Base-by-base conservation (phyloP, 2,329 filamentous ascomycete species). In the Penicillium vulpinum region DNA sequence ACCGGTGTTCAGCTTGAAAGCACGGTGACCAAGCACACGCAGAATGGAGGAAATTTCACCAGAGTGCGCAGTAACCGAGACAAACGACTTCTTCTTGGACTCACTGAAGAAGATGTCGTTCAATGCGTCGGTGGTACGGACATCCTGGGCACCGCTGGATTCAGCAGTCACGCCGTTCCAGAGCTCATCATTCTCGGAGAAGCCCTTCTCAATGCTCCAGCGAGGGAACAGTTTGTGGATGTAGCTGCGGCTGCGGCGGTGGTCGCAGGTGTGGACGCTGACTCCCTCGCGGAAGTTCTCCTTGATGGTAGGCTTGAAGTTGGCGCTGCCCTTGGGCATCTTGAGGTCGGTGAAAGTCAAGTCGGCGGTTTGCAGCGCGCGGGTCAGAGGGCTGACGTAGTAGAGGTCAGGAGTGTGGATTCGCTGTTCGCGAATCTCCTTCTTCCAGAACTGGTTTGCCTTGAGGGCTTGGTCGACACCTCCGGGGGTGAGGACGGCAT, bases 181-280 rank as follows among this genome's bases (percentile, higher is more conserved):
- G 26, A 83, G 73, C 39, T 79, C 73, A 62, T 87, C 85, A 0
- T 77, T 59, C 61, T 85, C 82, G 0, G 72, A 64, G 61, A 87
- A 85, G 0, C 78, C 79, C 2, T 69, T 60, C 62, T 86, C 84
- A 59, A 86, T 77, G 0, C 49, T 65, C 71, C 77, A 85, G 2
- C 55, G 61, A 0, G 83, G 83, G 62, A 81, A 85, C 15, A 74
- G 66, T 1, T 65, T 29, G 18, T 75, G 68, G 60, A 87, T 85
- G 47, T 76, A 78, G 0, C 75, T 72, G 49, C 73, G 76, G 56
- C 67, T 77, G 55, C 75, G 80, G 18, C 84, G 77, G 21, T 81
- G 78, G 66, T 87, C 83, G 61, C 85, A 87, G 0, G 84, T 87
- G 68, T 87, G 84, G 38, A 83, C 77, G 39, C 81, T 83, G 35